phyloP scores from a whole-genome alignment of 2,329 filamentous ascomycete genomes.

The Capronia americana region DNA sequence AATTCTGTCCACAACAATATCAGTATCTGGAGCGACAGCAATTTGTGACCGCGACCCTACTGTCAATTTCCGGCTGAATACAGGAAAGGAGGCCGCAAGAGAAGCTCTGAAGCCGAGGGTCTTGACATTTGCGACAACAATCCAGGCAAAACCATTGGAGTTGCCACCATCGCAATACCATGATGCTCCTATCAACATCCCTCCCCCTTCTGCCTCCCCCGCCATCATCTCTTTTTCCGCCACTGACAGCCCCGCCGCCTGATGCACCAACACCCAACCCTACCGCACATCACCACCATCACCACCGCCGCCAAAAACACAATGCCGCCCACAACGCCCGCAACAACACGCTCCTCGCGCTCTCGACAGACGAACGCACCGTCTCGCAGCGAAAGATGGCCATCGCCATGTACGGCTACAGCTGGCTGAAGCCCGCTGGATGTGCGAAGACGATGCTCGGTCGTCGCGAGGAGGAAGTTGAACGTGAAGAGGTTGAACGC shows the following conservation, averaged over 20 bases:
- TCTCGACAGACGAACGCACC: constrained; percentile 77
- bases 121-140: not conserved
- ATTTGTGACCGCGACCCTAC: not conserved
- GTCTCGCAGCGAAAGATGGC: constrained; percentile 78
- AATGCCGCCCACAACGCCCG: constrained; percentile 27
- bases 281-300: constrained; percentile 15
- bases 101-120: not conserved
- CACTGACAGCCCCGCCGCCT: constrained; percentile 23
- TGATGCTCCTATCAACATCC: constrained; percentile 31
- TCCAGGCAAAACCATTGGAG: not conserved
- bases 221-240: constrained; percentile 35
- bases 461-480: constrained; percentile 84
- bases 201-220: constrained; percentile 36
- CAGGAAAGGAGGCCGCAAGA: not conserved
- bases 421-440: constrained; percentile 89
- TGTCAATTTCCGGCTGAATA: not conserved
- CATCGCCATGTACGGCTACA: constrained; percentile 83
- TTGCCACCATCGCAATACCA: not conserved
- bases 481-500: constrained; percentile 83
- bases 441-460: constrained; percentile 88
- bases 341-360: constrained; percentile 67
- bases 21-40: not conserved
- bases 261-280: constrained; percentile 6
- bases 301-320: constrained; percentile 31
- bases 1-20: not conserved